phyloP scores from a whole-genome alignment of 179 eudicot genomes.

The Spergularia azorica region DNA sequence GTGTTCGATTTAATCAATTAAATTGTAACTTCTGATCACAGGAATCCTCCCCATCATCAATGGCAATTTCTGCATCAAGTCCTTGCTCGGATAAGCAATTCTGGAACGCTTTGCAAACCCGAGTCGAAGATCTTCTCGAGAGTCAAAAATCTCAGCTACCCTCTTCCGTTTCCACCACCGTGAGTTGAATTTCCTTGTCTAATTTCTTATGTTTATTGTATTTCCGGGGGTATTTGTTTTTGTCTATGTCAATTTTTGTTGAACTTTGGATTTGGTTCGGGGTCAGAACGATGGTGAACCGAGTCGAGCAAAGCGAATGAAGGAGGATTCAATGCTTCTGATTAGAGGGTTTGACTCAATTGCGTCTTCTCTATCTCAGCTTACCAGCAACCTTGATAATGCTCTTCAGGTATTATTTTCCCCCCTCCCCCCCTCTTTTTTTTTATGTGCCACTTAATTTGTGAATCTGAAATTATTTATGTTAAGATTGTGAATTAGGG shows the following conservation, averaged over 20 bases:
- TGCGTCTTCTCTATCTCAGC: slow-evolving; percentile 61
- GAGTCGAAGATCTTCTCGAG: slow-evolving; percentile 66
- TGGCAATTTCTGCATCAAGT: slow-evolving; percentile 43
- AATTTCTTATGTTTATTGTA: neutral
- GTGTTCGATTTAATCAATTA: neutral
- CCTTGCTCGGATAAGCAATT: slow-evolving; percentile 70
- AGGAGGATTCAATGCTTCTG: slow-evolving; percentile 78
- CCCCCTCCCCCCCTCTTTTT: too few species aligned
- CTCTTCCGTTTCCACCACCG: slow-evolving; percentile 22
- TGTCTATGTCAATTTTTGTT: neutral
- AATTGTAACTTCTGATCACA: slow-evolving; percentile 14
- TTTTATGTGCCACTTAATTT: neutral
- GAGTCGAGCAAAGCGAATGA: slow-evolving; percentile 43
- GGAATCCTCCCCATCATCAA: slow-evolving; percentile 41
- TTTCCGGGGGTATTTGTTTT: neutral
- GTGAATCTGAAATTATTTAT: neutral
- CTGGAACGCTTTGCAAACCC: slow-evolving; percentile 64
- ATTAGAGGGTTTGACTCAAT: slow-evolving; percentile 82
- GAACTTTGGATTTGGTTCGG: neutral
- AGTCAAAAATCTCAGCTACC: slow-evolving; percentile 40
- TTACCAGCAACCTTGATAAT: slow-evolving; percentile 56
- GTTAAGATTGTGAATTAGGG: neutral
- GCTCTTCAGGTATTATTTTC: slow-evolving; percentile 68
- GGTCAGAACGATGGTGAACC: slow-evolving; percentile 40
- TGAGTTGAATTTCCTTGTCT: slow-evolving; percentile 18